Conservation (phyloP, 1,139 yeast species). For the Kurtzmaniella quercitrusa region DNA sequence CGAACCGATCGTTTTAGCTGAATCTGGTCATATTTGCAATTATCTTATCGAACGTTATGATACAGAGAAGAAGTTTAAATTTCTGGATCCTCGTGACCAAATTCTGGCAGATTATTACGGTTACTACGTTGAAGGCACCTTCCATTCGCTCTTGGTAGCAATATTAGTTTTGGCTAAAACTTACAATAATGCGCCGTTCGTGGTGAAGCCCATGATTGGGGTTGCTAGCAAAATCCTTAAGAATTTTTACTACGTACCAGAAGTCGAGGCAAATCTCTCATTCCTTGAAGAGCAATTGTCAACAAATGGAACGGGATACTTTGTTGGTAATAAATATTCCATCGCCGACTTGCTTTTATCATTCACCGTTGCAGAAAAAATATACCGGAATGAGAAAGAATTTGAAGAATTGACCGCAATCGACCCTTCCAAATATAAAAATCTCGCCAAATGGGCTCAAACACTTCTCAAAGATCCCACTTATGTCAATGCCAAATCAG, state of each 20-base stretch:
- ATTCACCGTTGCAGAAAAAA: slow-evolving; percentile 20
- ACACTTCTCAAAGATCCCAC: background rate
- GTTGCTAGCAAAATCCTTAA: slow-evolving; percentile 27
- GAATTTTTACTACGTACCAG: slow-evolving; percentile 25
- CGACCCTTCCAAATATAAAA: slow-evolving; percentile 4
- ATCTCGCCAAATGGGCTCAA: background rate
- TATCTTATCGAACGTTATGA: slow-evolving; percentile 30
- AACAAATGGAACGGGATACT: slow-evolving; percentile 27
- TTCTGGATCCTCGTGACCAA: slow-evolving; percentile 20
- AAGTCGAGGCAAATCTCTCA: slow-evolving; percentile 21
- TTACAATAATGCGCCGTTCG: slow-evolving; percentile 31
- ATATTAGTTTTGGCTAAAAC: slow-evolving; percentile 25
- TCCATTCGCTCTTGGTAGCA: slow-evolving; percentile 34
- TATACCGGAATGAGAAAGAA: background rate
- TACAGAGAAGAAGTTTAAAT: slow-evolving; percentile 18
- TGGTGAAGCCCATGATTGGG: slow-evolving; percentile 25
- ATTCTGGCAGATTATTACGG: slow-evolving; percentile 34
- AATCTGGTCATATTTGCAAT: slow-evolving; percentile 33
- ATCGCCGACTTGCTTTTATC: slow-evolving; percentile 47
- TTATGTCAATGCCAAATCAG: background rate
- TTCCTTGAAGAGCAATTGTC: slow-evolving; percentile 26
- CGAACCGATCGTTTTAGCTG: slow-evolving; percentile 25
- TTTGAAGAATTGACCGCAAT: slow-evolving; percentile 13
- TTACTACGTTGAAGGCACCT: slow-evolving; percentile 45
- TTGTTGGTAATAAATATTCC: slow-evolving; percentile 41